Conservation (phyloP, 2,329 filamentous ascomycete genomes). For the Penicillium sumatraense region DNA sequence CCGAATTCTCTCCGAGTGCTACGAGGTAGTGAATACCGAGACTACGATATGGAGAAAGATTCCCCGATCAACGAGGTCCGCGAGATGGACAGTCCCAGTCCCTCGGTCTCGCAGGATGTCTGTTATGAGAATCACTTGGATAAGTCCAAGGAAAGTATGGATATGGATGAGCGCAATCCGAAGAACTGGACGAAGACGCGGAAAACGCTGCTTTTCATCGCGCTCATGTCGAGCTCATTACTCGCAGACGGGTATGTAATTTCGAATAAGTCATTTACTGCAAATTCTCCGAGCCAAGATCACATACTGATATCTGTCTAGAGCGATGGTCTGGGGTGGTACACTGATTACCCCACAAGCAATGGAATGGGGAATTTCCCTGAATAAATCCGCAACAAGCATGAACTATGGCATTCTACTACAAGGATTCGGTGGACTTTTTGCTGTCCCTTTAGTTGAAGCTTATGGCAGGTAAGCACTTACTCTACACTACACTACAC, state of each 20-base stretch:
- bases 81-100: slow-evolving; percentile 18
- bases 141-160: slow-evolving; percentile 1
- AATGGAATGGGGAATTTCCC: slow-evolving; percentile 38
- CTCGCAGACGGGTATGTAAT: slow-evolving; percentile 40
- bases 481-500: no score
- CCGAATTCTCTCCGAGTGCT: no score
- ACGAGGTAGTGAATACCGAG: slow-evolving; percentile 8
- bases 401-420: slow-evolving; percentile 47
- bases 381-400: slow-evolving; percentile 40
- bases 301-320: slow-evolving; percentile 8
- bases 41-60: slow-evolving; percentile 18
- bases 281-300: neutral
- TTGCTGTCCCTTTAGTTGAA: slow-evolving; percentile 45
- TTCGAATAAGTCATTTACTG: no score
- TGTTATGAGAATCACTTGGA: neutral
- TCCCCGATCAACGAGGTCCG: neutral
- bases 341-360: slow-evolving; percentile 45
- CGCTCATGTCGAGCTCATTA: slow-evolving; percentile 41
- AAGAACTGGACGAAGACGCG: slow-evolving; percentile 34
- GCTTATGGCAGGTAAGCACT: slow-evolving; percentile 45
- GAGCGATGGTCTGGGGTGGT: slow-evolving; percentile 45
- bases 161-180: slow-evolving; percentile 28
- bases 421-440: slow-evolving; percentile 43
- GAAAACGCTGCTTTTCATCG: slow-evolving; percentile 38
- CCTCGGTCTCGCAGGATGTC: slow-evolving; percentile 3